These are phyloP conservation scores for Chytriomyces sp. DNA, from an alignment of 192 early-diverging fungal species.

Conservation along the genomic window DNA sequence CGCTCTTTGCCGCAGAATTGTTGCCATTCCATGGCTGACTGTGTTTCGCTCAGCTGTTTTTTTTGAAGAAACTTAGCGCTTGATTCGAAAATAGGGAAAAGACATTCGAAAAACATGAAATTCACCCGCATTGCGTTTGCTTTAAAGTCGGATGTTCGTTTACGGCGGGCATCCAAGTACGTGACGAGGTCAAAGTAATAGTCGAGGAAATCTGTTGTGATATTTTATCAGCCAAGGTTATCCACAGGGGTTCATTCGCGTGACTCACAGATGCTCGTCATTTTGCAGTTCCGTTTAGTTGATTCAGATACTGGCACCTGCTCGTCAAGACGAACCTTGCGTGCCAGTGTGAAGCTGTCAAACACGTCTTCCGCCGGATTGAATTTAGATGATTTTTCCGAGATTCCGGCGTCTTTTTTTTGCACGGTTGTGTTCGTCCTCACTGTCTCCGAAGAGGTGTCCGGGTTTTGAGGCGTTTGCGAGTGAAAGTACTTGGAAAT, in stretches of 20 bases:
- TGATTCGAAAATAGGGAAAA: not conserved
- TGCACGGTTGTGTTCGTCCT: too few relatives aligned
- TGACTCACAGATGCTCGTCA: conserved; percentile 57
- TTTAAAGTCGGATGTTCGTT: conserved; percentile 64
- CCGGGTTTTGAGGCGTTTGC: not conserved
- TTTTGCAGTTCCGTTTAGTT: conserved; percentile 51
- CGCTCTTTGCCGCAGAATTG: conserved; percentile 64
- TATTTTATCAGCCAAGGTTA: not conserved
- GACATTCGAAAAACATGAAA: not conserved
- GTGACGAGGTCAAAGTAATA: conserved; percentile 83
- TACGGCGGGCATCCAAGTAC: conserved; percentile 72
- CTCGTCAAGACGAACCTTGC: conserved; percentile 21
- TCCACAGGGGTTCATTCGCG: not conserved
- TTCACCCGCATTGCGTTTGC: conserved; percentile 26
- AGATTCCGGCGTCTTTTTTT: not conserved
- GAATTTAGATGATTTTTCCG: conserved; percentile 1
- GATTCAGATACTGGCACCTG: conserved; percentile 28
- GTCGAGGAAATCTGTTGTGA: conserved; percentile 70
- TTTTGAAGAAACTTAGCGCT: not conserved
- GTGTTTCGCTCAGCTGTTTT: conserved; percentile 47
- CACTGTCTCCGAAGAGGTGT: too few relatives aligned
- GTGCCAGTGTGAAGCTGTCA: conserved; percentile 17
- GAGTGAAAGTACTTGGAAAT: not conserved
- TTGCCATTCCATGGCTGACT: conserved; percentile 63
- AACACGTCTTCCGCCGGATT: conserved; percentile 25